These are phyloP conservation scores for Adansonia rubrostipa DNA, from an alignment of 441 rosid species.

Conservation along the genomic window DNA sequence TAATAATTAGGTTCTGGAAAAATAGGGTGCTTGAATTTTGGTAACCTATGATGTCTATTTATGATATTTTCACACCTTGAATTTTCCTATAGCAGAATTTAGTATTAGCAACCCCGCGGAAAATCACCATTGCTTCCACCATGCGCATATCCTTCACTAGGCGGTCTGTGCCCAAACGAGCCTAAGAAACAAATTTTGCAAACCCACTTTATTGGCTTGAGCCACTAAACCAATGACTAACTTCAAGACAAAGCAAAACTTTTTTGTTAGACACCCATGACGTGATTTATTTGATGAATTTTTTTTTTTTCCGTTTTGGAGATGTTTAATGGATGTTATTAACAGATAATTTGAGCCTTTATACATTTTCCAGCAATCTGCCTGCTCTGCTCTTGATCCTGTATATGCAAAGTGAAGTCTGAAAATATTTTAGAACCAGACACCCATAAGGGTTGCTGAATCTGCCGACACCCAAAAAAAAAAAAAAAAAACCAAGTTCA, in stretches of 20 bases:
- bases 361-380: conserved; percentile 58
- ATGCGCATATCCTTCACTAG: conserved; percentile 40
- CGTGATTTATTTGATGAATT: neutral
- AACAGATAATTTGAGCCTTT: neutral
- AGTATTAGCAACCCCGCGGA: conserved; percentile 35
- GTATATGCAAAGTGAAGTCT: conserved; percentile 43
- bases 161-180: conserved; percentile 34
- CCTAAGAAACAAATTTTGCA: conserved; percentile 34
- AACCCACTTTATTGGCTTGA: conserved; percentile 39
- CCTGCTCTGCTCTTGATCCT: conserved; percentile 42
- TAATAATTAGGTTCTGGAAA: neutral
- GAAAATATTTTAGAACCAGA: conserved; percentile 39
- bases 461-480: conserved; percentile 26
- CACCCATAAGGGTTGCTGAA: conserved; percentile 21
- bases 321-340: neutral
- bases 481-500: conserved; percentile 35
- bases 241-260: conserved; percentile 22
- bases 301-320: no score
- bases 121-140: conserved; percentile 46
- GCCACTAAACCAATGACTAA: conserved; percentile 38
- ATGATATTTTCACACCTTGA: no score
- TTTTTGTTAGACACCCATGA: neutral
- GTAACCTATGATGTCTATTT: neutral
- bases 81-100: neutral
- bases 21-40: neutral